Evolutionary conservation across 441 rosid species (phyloP), one percentile per base, ranked within the genome.

Genomic region (Kokia cookei): DNA sequence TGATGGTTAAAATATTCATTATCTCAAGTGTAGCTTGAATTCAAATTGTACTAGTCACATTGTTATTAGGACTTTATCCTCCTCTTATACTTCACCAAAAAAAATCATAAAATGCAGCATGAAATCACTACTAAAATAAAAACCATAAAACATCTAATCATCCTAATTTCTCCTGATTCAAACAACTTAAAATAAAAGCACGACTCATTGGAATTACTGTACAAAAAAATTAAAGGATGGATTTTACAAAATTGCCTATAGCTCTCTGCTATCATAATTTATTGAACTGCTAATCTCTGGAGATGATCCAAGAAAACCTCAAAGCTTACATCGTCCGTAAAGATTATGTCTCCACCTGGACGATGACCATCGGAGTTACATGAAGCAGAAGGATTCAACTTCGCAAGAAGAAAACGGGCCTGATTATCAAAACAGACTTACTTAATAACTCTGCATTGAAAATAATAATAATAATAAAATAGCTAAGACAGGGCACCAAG

Each of bases 331-430:
- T 92, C 97, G 73, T 94, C 96, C 0, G 96, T 94, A 63, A 92
- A 89, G 73, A 94, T 82, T 71, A 90, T 43, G 78, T 86, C 93
- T 57, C 85, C 94, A 0, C 93, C 90, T 0, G 88, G 81, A 70
- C 63, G 72, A 37, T 81, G 73, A 64, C 82, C 69, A 74, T 83
- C 87, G 0, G 85, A 81, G 71, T 82, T 90, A 74, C 86, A 87
- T 22, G 93, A 86, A 3, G 94, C 86, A 5, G 94, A 93, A 24
- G 99, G 99, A 80, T 93, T 95, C 79, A 95, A 75, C 72, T 91
- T 93, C n/a, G 97, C 98, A 74, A 95, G 83, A 77, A 95, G 96
- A 75, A 91, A 95, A 59, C 99, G 91, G 5, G 98, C 99, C 99
- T 94, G 91, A 19, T 17, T 5, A 54, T 35, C 71, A 69, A 4